These are phyloP conservation scores for Penicillium cinerascens DNA, from an alignment of 495 filamentous ascomycete genomes.

Conservation along the genomic window DNA sequence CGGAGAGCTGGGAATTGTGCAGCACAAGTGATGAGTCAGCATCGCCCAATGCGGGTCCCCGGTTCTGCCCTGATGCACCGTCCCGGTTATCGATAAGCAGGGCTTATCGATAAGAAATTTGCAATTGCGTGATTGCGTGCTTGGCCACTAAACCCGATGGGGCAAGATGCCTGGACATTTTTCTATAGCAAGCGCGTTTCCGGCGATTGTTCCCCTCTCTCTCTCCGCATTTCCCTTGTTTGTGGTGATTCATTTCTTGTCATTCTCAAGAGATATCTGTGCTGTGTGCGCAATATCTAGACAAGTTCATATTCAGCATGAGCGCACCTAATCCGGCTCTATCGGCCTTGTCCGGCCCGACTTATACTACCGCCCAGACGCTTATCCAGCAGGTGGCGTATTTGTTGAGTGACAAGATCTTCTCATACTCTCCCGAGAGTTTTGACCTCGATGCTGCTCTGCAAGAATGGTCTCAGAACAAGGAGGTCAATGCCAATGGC, in stretches of 20 bases:
- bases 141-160: constrained; percentile 35
- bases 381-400: constrained; percentile 96
- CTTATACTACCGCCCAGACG: constrained; percentile 85
- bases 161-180: constrained; percentile 32
- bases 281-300: constrained; percentile 23
- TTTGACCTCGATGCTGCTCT: constrained; percentile 84
- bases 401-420: constrained; percentile 89
- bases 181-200: constrained; percentile 28
- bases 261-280: constrained; percentile 20
- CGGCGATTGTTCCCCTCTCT: constrained; percentile 15
- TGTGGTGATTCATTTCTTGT: constrained; percentile 25
- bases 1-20: too few relatives aligned
- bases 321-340: constrained; percentile 34
- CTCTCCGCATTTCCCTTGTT: constrained; percentile 20
- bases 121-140: constrained; percentile 37
- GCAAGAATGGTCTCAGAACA: constrained; percentile 63
- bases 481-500: constrained; percentile 75
- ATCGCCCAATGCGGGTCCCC: neutral
- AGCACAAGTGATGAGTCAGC: neutral
- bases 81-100: constrained; percentile 36
- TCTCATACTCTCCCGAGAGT: constrained; percentile 89
- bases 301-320: constrained; percentile 35
- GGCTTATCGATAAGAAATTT: constrained; percentile 37
- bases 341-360: constrained; percentile 75
- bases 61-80: neutral